Evolutionary conservation across 139 green algal genomes (phyloP).

Genomic region (Bryopsis sp.): DNA sequence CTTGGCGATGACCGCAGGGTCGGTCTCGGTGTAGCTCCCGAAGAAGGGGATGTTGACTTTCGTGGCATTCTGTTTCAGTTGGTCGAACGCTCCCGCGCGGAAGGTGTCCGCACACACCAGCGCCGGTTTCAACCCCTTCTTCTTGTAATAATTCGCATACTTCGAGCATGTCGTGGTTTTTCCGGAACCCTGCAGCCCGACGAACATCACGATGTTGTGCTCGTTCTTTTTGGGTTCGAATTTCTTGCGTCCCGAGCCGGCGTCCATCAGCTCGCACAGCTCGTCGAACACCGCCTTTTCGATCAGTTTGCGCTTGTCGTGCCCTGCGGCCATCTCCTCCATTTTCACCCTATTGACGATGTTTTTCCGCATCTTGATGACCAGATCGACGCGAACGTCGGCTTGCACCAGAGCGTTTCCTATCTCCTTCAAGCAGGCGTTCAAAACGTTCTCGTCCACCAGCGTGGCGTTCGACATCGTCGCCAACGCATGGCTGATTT

Average conservation of each 20-base stretch:
- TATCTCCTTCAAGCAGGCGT: conserved; percentile 93
- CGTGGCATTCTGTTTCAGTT: conserved; percentile 99
- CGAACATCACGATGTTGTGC: conserved; percentile 94
- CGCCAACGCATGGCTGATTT: conserved; percentile 75
- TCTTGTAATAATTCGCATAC: conserved; percentile 90
- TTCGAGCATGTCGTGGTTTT: conserved; percentile 99
- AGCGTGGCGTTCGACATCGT: conserved; percentile 53
- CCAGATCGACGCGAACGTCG: conserved; percentile 84
- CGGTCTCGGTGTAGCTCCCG: conserved; percentile 89
- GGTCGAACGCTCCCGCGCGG: conserved; percentile 89
- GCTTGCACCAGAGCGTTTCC: conserved; percentile 74
- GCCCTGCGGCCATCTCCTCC: conserved; percentile 69
- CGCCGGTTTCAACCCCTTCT: conserved; percentile 93
- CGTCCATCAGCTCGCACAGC: conserved; percentile 74
- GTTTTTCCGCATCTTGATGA: conserved; percentile 66
- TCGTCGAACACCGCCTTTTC: conserved; percentile 90
- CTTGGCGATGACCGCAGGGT: conserved; percentile 85
- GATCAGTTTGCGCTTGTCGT: conserved; percentile 91
- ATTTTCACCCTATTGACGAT: conserved; percentile 89
- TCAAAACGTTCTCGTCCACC: conserved; percentile 88
- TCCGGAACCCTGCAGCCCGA: conserved; percentile 82
- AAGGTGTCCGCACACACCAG: conserved; percentile 98
- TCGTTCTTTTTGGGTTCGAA: conserved; percentile 72
- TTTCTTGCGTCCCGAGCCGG: conserved; percentile 38
- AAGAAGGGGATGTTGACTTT: conserved; percentile 88